phyloP scores from a whole-genome alignment of 768 basidiomycete genomes.

The Tephrocybe sp. region DNA sequence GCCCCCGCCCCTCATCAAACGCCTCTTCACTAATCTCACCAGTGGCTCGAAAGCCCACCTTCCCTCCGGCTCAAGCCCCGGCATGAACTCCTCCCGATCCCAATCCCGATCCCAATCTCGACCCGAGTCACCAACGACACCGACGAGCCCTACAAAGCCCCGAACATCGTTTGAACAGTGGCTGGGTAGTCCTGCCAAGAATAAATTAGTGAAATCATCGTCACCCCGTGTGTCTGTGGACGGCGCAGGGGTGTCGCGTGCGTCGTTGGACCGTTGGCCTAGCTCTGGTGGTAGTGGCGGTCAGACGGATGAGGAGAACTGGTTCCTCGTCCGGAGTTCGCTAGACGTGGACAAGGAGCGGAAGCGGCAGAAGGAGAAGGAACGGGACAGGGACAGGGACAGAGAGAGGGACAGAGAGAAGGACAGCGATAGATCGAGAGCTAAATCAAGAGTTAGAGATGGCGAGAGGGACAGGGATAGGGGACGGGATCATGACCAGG shows the following conservation, averaged over 20 bases:
- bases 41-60: too few species aligned
- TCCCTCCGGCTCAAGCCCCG: too few species aligned
- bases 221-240: neutral
- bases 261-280: neutral
- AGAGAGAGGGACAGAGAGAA: neutral
- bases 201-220: neutral
- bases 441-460: too few species aligned
- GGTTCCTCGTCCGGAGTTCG: neutral
- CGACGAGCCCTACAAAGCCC: neutral
- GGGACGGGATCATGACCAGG: neutral
- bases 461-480: too few species aligned
- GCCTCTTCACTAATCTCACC: neutral
- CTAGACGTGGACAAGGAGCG: neutral
- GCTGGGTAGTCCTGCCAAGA: neutral
- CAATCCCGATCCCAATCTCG: neutral
- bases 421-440: neutral
- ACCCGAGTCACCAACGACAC: neutral
- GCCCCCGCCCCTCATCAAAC: neutral
- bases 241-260: neutral
- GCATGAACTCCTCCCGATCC: too few species aligned
- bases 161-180: too few species aligned
- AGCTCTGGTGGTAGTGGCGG: neutral
- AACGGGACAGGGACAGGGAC: neutral
- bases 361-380: too few species aligned
- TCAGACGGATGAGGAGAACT: neutral